Base-by-base conservation (phyloP, 805 yeast genomes). In the Metschnikowia similis region DNA sequence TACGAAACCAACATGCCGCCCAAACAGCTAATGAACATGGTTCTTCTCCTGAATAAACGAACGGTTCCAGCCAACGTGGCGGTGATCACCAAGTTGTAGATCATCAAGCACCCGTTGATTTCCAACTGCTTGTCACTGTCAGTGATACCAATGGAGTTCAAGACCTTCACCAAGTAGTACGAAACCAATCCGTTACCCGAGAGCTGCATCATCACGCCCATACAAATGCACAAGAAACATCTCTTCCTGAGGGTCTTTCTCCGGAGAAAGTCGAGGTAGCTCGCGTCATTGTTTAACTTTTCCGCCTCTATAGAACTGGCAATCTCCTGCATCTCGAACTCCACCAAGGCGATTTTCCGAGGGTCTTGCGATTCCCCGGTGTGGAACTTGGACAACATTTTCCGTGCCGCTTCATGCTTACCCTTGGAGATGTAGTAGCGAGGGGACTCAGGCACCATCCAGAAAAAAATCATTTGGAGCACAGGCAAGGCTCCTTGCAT, bases 181-280 rank as follows among this genome's bases (percentile, higher is more conserved):
- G 80, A 73, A 27, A 77, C 78, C 51, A 79, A 64, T 49, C 80
- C 80, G 56, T 76, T 77, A 58, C 83, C 83, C 14, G 80, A 74
- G 38, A 75, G 58, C 58, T 76, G 81, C 75, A 67, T 68, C 53
- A 74, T 58, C 31, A 62, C 53, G 38, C 71, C 72, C 21, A 72
- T 57, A 56, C 65, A 61, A 29, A 59, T 27, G 35, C 65, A 55
- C 55, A 75, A 68, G 63, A 55, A 48, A 10, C 72, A 57, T 63
- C 82, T 69, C 60, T 71, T 75, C 53, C 76, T 64, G 59, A 71
- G 74, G 31, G 70, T 67, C 34, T 66, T 64, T 5, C 71, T 70
- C 17, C 55, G 61, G 48, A 74, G 16, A 50, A 76, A 73, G 52
- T 75, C 78, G 2, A 48, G 36, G 66, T 72, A 76, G 3, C 61